Base-by-base conservation (phyloP, 208 protist species). In the Leishmania martiniquensis region DNA sequence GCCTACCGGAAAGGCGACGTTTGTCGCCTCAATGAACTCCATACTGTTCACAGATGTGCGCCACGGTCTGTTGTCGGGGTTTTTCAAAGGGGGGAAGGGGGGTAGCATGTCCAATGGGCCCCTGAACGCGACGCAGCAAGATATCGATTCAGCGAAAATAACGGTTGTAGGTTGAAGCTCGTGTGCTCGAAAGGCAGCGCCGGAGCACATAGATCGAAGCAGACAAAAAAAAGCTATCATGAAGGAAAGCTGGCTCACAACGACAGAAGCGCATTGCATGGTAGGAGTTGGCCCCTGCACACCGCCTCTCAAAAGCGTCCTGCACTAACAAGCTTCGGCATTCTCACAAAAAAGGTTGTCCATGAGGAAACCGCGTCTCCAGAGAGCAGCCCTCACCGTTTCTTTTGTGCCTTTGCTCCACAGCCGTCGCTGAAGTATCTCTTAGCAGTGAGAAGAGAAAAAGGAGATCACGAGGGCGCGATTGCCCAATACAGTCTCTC, bases 1-100 rank as follows among this genome's bases (percentile, higher is more conserved):
- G 15, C 87, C 89, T 69, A 94, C 81, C 15, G 84, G 77, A 81
- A 90, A 93, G 1, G 68, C 69, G 5, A 96, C 83, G 49, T 86
- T 83, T 7, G 74, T 54, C 66, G 92, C 72, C 52, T 81, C 83
- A 2, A 95, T 77, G 76, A 87, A 89, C 57, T 93, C 87, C 91
- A 95, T 95, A 13, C 7, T 72, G 29, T 57, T 39, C 49, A 29
- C 29, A 29, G 4, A 6, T 37, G 44, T 49, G n/a, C 44, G 17
- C 25, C 47, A 25, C 32, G 49, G 32, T 49, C 29, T 49, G 6
- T 22, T 51, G 42, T 51, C 13, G 22, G 44, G 51, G 25, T 47
- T 51, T 4, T 49, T 49, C 1, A 22, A 13, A 32, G 42, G 22
- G 25, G 7, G 29, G 51, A 47, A 7, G 25, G 7, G 29, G 51